Percentiles rank a stretch among this genome's conserved stretches.
These are phyloP conservation scores for Lactifluus echinatus DNA, from an alignment of 768 basidiomycete species.

Conservation along the genomic window DNA sequence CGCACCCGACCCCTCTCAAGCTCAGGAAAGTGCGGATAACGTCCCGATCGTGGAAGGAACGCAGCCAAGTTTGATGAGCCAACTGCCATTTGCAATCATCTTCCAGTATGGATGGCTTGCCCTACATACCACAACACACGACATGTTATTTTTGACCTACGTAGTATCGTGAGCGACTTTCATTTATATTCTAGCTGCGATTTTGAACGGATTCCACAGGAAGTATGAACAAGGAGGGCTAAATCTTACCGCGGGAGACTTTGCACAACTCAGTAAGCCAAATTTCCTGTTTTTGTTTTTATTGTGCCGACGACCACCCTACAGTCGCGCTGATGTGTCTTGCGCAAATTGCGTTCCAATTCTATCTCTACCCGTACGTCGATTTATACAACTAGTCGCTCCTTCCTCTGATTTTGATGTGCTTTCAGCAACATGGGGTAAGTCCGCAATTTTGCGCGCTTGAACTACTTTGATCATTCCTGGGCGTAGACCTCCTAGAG, in stretches of 20 bases:
- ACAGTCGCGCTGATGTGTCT: constrained; percentile 90
- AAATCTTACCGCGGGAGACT: constrained; percentile 84
- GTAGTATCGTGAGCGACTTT: constrained; percentile 63
- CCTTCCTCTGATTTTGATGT: neutral
- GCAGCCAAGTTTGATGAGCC: constrained; percentile 56
- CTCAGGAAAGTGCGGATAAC: constrained; percentile 28
- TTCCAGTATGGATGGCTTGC: constrained; percentile 86
- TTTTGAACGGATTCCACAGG: constrained; percentile 31
- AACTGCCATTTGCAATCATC: constrained; percentile 79
- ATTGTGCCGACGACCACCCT: constrained; percentile 14
- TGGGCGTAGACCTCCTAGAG: constrained; percentile 56
- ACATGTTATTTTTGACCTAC: constrained; percentile 88
- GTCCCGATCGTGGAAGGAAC: constrained; percentile 40
- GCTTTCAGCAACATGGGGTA: constrained; percentile 31
- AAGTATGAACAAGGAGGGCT: constrained; percentile 82
- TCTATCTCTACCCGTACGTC: constrained; percentile 81
- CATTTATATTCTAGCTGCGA: neutral
- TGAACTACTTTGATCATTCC: neutral
- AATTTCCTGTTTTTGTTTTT: neutral
- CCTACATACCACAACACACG: constrained; percentile 81
- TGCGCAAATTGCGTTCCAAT: constrained; percentile 89
- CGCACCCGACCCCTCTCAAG: constrained; percentile 30
- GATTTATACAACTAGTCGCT: neutral
- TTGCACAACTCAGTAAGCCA: constrained; percentile 75
- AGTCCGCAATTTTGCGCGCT: neutral